Percentiles rank a stretch among this genome's conserved stretches.
phyloP scores from a whole-genome alignment of 768 basidiomycete species.

The Hypholoma sublateritium region DNA sequence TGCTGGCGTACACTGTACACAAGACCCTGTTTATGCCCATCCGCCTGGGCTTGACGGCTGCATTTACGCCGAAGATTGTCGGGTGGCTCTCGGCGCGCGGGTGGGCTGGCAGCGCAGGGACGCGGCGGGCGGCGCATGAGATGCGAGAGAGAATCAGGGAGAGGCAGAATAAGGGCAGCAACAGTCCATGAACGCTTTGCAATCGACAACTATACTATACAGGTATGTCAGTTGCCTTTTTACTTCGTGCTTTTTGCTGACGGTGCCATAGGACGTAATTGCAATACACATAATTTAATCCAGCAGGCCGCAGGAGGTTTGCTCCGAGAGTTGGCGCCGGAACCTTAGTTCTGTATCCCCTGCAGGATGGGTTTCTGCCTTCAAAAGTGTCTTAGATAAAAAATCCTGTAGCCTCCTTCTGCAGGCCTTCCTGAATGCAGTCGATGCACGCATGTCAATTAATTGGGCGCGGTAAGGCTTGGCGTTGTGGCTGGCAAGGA shows the following conservation, averaged over 20 bases:
- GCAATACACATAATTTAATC: neutral
- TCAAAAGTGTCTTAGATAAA: too few relatives aligned
- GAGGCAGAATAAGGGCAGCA: constrained; percentile 15
- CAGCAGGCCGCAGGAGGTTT: neutral
- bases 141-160: constrained; percentile 44
- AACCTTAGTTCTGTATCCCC: neutral
- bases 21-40: constrained; percentile 92
- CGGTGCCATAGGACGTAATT: neutral
- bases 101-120: constrained; percentile 78
- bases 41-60: constrained; percentile 85
- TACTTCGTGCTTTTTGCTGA: neutral
- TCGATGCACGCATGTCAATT: too few relatives aligned
- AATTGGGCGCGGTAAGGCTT: too few relatives aligned
- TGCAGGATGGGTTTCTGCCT: too few relatives aligned
- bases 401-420: too few relatives aligned
- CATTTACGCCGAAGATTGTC: constrained; percentile 83
- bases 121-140: constrained; percentile 59
- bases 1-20: constrained; percentile 93
- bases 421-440: too few relatives aligned
- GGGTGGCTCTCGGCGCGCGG: constrained; percentile 78
- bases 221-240: neutral
- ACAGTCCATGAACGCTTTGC: neutral
- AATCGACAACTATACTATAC: neutral
- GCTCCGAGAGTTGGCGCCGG: neutral
- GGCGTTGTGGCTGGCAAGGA: too few relatives aligned